Evolutionary conservation across 2,329 filamentous ascomycete genomes (phyloP), one percentile per base, ranked within the genome.

Genomic region (Phyllosticta capitalensis): DNA sequence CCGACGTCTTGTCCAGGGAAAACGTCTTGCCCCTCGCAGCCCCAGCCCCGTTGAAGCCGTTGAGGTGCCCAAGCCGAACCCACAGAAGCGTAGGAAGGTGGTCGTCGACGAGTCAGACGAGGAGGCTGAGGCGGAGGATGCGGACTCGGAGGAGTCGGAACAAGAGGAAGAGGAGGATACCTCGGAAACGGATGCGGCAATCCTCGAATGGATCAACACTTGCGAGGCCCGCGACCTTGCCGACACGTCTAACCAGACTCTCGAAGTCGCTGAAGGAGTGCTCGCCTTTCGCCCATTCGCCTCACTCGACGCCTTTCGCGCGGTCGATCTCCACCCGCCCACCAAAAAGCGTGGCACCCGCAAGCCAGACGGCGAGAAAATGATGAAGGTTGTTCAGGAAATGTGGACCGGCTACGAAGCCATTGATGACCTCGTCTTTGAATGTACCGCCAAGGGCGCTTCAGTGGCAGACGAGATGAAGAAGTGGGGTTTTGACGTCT

Each of bases 151-250:
- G 3, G 52, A 52, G 3, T 55, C 58, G 50, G 52, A 52, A 22
- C 10, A 69, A 24, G 74, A 72, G 21, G 69, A 70, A 24, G 67
- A 70, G 3, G 64, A 58, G 4, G 66, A 62, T 6, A 63, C 61
- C 14, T 68, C 72, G 9, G 66, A 69, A 28, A 69, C 83, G 49
- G 78, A 83, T 28, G 68, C 67, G 4, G 80, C 80, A 59, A 82
- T 96, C 6, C 77, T 97, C 26, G 81, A 85, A 7, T 95, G 91
- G 67, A 85, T 99, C 72, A 97, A 97, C 68, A 84, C 80, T 0
- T 94, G 89, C 70, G 83, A 84, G 5, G 76, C 83, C 9, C 82
- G 86, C 38, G 89, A 92, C 60, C 81, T 99, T 50, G 83, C 88
- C 1, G 92, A 95, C 65, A 86, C 96, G 62, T 90, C 90, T 0